Conservation (phyloP, 2,329 filamentous ascomycete species). For the Colletotrichum spaethianum region DNA sequence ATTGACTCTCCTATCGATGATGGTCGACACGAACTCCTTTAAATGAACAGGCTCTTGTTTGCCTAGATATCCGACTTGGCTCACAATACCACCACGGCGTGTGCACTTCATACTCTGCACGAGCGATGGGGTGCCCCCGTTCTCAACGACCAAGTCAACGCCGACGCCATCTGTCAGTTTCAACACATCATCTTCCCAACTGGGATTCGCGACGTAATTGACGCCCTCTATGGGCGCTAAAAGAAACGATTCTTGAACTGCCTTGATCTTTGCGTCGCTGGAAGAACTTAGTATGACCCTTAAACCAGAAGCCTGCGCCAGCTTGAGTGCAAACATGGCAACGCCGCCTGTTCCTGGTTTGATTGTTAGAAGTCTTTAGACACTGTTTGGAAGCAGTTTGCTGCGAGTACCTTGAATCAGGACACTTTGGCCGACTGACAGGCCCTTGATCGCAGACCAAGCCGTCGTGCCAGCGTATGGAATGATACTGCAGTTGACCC, state of each 20-base stretch:
- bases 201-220: background rate
- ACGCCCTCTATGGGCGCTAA: background rate
- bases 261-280: background rate
- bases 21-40: background rate
- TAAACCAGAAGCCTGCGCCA: background rate
- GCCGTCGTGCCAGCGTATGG: background rate
- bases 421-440: background rate
- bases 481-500: constrained; percentile 1
- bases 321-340: background rate
- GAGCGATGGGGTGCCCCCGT: background rate
- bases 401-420: background rate
- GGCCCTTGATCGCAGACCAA: background rate
- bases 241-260: background rate
- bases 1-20: background rate
- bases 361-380: background rate
- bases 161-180: background rate
- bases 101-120: background rate
- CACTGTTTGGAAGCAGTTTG: too few relatives aligned
- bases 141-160: background rate
- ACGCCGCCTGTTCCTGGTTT: background rate
- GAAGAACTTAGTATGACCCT: background rate
- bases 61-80: background rate
- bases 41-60: background rate
- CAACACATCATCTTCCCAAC: background rate
- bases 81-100: background rate